These are phyloP conservation scores for Coemansia sp. DNA, from an alignment of 192 early-diverging fungal species.

Conservation along the genomic window DNA sequence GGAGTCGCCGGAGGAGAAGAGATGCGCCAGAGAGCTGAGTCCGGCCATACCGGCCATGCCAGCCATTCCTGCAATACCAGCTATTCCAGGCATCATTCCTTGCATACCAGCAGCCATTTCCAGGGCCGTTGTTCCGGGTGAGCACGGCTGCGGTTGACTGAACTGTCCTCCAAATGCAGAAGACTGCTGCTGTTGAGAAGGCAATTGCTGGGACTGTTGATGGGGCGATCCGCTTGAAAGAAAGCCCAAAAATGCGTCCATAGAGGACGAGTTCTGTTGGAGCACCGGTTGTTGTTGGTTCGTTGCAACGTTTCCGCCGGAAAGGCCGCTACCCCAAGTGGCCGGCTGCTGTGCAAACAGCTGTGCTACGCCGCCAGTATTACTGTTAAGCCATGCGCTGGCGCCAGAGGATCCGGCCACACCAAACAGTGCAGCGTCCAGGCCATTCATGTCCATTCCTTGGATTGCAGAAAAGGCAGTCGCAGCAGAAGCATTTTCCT, in stretches of 20 bases:
- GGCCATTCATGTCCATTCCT: background rate
- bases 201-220: background rate
- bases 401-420: slow-evolving; percentile 1
- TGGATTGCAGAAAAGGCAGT: background rate
- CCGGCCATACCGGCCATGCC: slow-evolving; percentile 36
- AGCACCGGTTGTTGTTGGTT: background rate
- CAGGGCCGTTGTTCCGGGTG: slow-evolving; percentile 8
- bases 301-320: background rate
- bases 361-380: background rate
- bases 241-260: slow-evolving; percentile 32
- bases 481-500: background rate
- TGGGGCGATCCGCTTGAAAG: slow-evolving; percentile 5
- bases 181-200: background rate
- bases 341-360: slow-evolving; percentile 2
- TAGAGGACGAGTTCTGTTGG: background rate
- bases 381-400: slow-evolving; percentile 2
- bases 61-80: background rate
- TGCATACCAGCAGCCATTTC: slow-evolving; percentile 25
- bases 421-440: background rate
- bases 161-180: background rate
- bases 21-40: slow-evolving; percentile 24
- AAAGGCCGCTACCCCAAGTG: background rate
- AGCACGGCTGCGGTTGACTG: background rate
- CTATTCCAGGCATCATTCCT: background rate
- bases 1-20: slow-evolving; percentile 34